Percentiles rank a stretch among this genome's conserved stretches.
Evolutionary conservation across 306 rosid genomes (phyloP).

Genomic region (Begonia fuchsioides): DNA sequence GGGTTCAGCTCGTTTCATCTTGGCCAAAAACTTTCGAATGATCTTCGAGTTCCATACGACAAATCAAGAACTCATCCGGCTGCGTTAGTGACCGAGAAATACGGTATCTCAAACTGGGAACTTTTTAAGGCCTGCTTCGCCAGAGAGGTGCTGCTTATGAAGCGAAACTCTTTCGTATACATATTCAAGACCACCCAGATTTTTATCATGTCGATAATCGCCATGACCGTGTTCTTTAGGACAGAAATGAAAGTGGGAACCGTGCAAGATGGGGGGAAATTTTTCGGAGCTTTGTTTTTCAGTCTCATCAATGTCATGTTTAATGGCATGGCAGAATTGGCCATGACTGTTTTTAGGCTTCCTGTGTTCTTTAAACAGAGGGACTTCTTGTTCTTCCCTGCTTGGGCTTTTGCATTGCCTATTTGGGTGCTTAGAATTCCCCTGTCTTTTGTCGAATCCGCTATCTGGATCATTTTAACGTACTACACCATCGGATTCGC

Average conservation of each 20-base stretch:
- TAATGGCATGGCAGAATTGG: slow-evolving; percentile 59
- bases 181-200: slow-evolving; percentile 47
- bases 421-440: slow-evolving; percentile 74
- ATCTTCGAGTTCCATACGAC: slow-evolving; percentile 44
- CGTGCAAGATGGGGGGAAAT: slow-evolving; percentile 31
- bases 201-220: slow-evolving; percentile 32
- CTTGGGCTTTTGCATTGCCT: slow-evolving; percentile 68
- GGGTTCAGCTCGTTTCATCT: slow-evolving; percentile 24
- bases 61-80: slow-evolving; percentile 38
- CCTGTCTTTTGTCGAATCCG: slow-evolving; percentile 47
- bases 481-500: slow-evolving; percentile 78
- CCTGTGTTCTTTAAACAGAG: slow-evolving; percentile 67
- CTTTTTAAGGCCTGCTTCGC: slow-evolving; percentile 63
- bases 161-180: slow-evolving; percentile 36
- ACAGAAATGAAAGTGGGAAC: slow-evolving; percentile 46
- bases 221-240: slow-evolving; percentile 49
- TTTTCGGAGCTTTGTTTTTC: slow-evolving; percentile 60
- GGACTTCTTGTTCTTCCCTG: slow-evolving; percentile 60
- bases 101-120: slow-evolving; percentile 53
- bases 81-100: slow-evolving; percentile 55
- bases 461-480: slow-evolving; percentile 55
- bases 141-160: slow-evolving; percentile 65
- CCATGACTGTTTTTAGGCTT: slow-evolving; percentile 45
- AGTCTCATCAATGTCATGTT: slow-evolving; percentile 52
- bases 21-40: slow-evolving; percentile 41